Evolutionary conservation across 208 protist species (phyloP).

Genomic region (Crithidia brevicula): DNA sequence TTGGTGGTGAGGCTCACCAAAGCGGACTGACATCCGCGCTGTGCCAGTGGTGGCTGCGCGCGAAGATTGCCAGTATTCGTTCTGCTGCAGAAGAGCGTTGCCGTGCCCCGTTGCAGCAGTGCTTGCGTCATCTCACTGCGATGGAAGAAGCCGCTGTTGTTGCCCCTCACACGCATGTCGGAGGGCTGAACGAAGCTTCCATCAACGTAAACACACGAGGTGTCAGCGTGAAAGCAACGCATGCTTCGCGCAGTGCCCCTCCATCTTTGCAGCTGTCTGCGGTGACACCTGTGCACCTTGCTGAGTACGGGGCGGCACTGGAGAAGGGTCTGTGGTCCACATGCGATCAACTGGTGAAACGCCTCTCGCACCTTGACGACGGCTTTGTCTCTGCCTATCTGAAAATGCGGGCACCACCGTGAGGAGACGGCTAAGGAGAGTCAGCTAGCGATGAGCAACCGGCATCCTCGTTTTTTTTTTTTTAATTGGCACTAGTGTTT

Average conservation of each 20-base stretch:
- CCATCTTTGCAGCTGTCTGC: too few relatives aligned
- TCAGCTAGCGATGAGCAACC: too few relatives aligned
- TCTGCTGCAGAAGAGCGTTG: background rate
- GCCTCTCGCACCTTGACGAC: background rate
- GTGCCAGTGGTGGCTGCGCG: background rate
- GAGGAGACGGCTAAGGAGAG: too few relatives aligned
- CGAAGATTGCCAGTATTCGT: background rate
- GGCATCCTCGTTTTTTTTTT: too few relatives aligned
- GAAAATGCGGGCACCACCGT: background rate
- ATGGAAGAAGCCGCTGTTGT: background rate
- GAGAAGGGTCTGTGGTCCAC: slow-evolving; percentile 6
- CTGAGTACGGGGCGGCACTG: background rate
- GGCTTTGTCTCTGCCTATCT: background rate
- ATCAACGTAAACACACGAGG: too few relatives aligned
- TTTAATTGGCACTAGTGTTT: too few relatives aligned
- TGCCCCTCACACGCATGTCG: too few relatives aligned
- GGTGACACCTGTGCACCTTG: background rate
- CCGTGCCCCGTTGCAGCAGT: background rate
- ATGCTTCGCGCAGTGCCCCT: too few relatives aligned
- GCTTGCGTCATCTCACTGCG: background rate
- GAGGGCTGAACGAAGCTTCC: too few relatives aligned
- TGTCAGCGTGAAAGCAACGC: too few relatives aligned
- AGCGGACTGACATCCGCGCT: too few relatives aligned
- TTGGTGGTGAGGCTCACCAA: too few relatives aligned
- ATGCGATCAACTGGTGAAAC: slow-evolving; percentile 3